Evolutionary conservation across 192 early-diverging fungal species (phyloP).

Genomic region (Paraglomus occultum): DNA sequence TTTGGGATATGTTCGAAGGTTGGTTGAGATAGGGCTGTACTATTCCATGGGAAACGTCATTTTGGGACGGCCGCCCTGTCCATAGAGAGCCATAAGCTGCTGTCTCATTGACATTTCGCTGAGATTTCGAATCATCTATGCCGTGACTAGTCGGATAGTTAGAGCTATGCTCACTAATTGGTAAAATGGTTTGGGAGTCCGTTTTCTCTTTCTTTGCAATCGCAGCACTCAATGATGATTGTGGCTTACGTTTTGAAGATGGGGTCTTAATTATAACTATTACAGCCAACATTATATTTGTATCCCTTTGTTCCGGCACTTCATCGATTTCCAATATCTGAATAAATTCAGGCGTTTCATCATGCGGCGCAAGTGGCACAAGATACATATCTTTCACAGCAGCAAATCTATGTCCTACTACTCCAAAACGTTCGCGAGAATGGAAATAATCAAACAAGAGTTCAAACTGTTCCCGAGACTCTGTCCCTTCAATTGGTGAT

Average conservation of each 20-base stretch:
- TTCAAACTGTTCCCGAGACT: conserved; percentile 40
- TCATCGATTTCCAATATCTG: conserved; percentile 47
- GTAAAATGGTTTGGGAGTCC: no score
- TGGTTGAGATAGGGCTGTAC: no score
- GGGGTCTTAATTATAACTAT: conserved; percentile 22
- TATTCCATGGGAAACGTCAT: no score
- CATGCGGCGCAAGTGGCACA: conserved; percentile 54
- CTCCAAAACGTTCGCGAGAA: conserved; percentile 60
- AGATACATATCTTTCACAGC: conserved; percentile 77
- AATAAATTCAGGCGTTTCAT: conserved; percentile 57
- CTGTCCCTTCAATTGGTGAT: conserved; percentile 33
- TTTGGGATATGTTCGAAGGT: no score
- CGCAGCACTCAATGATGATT: not conserved
- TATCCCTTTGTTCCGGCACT: conserved; percentile 18
- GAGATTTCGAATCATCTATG: no score
- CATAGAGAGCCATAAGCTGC: no score
- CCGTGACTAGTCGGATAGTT: no score
- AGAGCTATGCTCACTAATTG: no score
- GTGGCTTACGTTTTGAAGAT: conserved; percentile 26
- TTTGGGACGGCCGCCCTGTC: no score
- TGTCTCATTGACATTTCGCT: no score
- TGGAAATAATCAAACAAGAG: conserved; percentile 62
- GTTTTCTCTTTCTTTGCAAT: conserved; percentile 2
- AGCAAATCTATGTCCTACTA: conserved; percentile 61
- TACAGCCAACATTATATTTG: conserved; percentile 27